phyloP scores from a whole-genome alignment of 2,329 filamentous ascomycete species.

The Knufia fluminis region DNA sequence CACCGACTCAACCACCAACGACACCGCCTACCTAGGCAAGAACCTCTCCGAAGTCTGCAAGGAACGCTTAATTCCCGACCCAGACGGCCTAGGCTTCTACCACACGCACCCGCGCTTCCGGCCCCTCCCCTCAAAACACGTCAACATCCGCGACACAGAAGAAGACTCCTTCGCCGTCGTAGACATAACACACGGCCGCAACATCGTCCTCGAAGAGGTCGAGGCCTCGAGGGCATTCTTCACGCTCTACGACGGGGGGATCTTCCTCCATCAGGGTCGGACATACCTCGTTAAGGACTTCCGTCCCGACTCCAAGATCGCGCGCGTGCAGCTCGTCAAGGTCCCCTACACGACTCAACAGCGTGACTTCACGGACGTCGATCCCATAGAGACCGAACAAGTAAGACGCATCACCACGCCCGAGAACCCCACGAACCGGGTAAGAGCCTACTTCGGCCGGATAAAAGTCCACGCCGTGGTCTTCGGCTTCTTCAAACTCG shows the following conservation, averaged over 20 bases:
- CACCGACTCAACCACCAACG: conserved; percentile 27
- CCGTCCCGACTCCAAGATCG: conserved; percentile 66
- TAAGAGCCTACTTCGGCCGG: conserved; percentile 70
- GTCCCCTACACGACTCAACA: conserved; percentile 94
- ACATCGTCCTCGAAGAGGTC: conserved; percentile 86
- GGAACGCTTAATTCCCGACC: conserved; percentile 64
- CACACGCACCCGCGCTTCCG: conserved; percentile 85
- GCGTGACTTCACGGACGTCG: conserved; percentile 87
- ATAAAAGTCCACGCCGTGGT: conserved; percentile 83
- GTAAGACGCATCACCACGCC: conserved; percentile 58
- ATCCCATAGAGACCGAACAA: conserved; percentile 83
- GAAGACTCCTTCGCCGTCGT: conserved; percentile 92
- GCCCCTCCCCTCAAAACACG: conserved; percentile 70
- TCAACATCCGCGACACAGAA: conserved; percentile 80
- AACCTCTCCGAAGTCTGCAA: conserved; percentile 62
- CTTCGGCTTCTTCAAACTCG: conserved; percentile 96
- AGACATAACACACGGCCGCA: conserved; percentile 69
- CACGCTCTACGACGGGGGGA: conserved; percentile 91
- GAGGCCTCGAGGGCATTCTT: conserved; percentile 92
- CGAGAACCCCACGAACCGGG: conserved; percentile 40
- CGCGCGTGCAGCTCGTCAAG: conserved; percentile 77
- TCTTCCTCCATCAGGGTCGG: conserved; percentile 92
- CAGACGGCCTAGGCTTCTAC: conserved; percentile 60
- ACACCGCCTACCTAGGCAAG: conserved; percentile 68
- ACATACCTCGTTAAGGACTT: conserved; percentile 90